Evolutionary conservation across 345 rosid species (phyloP), one percentile per base, ranked within the genome.

Genomic region (Gossypium mustelinum): DNA sequence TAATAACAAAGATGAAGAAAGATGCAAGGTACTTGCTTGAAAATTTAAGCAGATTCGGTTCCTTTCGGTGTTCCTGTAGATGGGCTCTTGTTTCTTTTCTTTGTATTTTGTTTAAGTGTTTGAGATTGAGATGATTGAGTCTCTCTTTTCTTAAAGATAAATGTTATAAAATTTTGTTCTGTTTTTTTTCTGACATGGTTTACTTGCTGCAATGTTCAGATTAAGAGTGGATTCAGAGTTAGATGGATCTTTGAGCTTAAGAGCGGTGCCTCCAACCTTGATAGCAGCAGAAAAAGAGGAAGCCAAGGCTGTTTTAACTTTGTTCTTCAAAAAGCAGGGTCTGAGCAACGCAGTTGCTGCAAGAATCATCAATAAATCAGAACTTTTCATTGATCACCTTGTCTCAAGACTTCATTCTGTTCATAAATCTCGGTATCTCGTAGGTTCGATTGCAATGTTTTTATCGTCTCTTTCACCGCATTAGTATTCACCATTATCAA

Each of bases 211-310:
- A 34, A 34, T 34, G 41, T 34, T 34, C 41, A 34, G 41, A 3
- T n/a, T 69, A 76, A 81, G 84, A 64, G 78, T 81, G 81, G 90
- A 86, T 79, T 85, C 86, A 45, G 86, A 81, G 77, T 61, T 86
- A 68, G 89, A 89, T 79, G 89, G 85, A 43, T 80, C 89, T 70
- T 86, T 81, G 80, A 79, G 84, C 66, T 34, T 85, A 43, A 83
- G 88, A 77, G 83, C 81, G 62, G 87, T 90, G 61, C 82, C 96
- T 61, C 83, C 90, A 47, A 84, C 84, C 68, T 76, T 94, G 16
- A 73, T 90, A 72, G 86, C 90, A 18, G 93, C 93, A 27, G 98
- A 94, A 85, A 92, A 88, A 78, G 98, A 92, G 82, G 98, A 92
- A 88, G 94, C 96, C 45, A 94, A 89, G 88, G 97, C 94, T 65